phyloP scores from a whole-genome alignment of 2,329 filamentous ascomycete species.

The Xylaria sp. region DNA sequence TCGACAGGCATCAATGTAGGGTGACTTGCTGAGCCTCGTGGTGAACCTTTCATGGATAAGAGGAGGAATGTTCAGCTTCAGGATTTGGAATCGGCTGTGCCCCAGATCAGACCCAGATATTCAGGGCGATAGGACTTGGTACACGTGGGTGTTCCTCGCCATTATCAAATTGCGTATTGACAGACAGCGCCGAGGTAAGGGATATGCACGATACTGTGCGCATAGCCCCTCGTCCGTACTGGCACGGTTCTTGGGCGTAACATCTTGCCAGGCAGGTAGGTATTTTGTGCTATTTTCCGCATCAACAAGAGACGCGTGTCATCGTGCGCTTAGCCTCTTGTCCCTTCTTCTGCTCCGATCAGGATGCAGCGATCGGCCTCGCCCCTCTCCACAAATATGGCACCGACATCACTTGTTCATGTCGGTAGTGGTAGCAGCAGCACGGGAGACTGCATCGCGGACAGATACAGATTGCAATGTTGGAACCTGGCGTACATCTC shows the following conservation, averaged over 20 bases:
- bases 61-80: constrained; percentile 20
- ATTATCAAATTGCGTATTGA: constrained; percentile 5
- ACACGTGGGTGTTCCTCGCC: constrained; percentile 13
- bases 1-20: constrained; percentile 1
- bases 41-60: neutral
- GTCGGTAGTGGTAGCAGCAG: constrained; percentile 29
- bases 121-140: constrained; percentile 25
- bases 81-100: constrained; percentile 33
- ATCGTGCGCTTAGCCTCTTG: constrained; percentile 24
- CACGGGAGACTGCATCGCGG: constrained; percentile 13
- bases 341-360: constrained; percentile 22
- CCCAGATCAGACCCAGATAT: constrained; percentile 17
- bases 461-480: neutral
- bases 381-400: constrained; percentile 28
- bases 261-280: constrained; percentile 12
- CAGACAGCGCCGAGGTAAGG: constrained; percentile 17
- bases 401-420: constrained; percentile 26
- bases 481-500: neutral
- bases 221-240: constrained; percentile 1
- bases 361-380: constrained; percentile 25
- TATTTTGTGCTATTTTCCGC: constrained; percentile 23
- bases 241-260: constrained; percentile 16
- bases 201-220: constrained; percentile 24
- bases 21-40: constrained; percentile 16
- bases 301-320: constrained; percentile 32